Evolutionary conservation across 805 yeast species (phyloP).

Genomic region (Cyberlindnera euphorbiae): DNA sequence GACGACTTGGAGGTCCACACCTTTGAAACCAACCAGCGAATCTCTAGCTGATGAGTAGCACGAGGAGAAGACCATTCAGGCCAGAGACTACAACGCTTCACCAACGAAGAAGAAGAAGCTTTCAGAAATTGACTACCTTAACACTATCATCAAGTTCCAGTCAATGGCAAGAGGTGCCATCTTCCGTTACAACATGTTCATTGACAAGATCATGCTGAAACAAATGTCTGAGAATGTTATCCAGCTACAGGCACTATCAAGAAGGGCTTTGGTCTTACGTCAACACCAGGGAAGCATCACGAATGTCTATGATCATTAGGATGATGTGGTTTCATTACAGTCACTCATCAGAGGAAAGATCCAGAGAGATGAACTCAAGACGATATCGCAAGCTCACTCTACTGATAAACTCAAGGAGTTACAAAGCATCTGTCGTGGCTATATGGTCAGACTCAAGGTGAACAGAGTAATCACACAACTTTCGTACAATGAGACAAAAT

Average conservation of each 20-base stretch:
- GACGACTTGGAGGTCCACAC: no score
- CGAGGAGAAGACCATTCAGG: background rate
- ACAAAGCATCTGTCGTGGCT: slow-evolving; percentile 43
- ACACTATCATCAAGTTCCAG: slow-evolving; percentile 50
- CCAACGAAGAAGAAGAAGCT: slow-evolving; percentile 19
- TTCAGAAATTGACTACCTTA: slow-evolving; percentile 20
- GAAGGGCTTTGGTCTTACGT: slow-evolving; percentile 41
- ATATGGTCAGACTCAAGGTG: slow-evolving; percentile 25
- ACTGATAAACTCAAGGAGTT: slow-evolving; percentile 20
- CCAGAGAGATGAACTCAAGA: slow-evolving; percentile 13
- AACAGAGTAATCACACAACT: slow-evolving; percentile 14
- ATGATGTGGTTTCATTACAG: slow-evolving; percentile 30
- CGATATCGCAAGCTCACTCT: slow-evolving; percentile 10
- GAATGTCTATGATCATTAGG: slow-evolving; percentile 17
- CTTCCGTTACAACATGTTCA: slow-evolving; percentile 58
- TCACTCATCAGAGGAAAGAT: slow-evolving; percentile 31
- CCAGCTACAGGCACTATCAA: slow-evolving; percentile 42
- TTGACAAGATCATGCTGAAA: slow-evolving; percentile 55
- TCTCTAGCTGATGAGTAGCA: background rate
- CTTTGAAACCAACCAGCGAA: no score
- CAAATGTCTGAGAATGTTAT: slow-evolving; percentile 49
- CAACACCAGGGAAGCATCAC: slow-evolving; percentile 26
- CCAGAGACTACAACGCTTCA: slow-evolving; percentile 17
- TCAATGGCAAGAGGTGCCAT: slow-evolving; percentile 67
- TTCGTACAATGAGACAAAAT: slow-evolving; percentile 14